Conservation (phyloP, 2,329 filamentous ascomycete species). For the Fusarium avenaceum region DNA sequence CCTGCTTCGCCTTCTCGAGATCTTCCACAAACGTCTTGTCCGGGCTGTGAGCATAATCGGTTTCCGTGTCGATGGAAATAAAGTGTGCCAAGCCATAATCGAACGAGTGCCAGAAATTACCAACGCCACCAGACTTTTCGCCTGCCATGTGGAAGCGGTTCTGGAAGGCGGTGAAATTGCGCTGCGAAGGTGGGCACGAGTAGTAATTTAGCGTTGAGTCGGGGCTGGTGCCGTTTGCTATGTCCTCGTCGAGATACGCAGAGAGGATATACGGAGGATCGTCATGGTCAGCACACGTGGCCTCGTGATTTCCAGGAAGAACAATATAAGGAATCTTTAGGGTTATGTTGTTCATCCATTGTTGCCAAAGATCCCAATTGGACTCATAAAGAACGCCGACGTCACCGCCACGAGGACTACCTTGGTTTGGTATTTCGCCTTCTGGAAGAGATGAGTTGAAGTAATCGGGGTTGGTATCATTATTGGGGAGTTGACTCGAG, state of each 20-base stretch:
- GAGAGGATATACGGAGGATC: not conserved
- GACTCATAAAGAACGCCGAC: not conserved
- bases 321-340: not conserved
- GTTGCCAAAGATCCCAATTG: conserved; percentile 21
- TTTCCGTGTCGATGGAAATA: conserved; percentile 12
- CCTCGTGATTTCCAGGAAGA: not conserved
- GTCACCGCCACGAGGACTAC: conserved; percentile 5
- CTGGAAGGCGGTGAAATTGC: conserved; percentile 15
- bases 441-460: not conserved
- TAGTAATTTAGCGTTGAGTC: not conserved
- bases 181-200: conserved; percentile 4
- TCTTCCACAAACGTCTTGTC: conserved; percentile 1
- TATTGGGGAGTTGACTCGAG: not conserved
- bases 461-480: not conserved
- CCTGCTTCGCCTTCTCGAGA: not conserved
- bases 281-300: conserved; percentile 1
- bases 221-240: not conserved
- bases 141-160: not conserved
- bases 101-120: conserved; percentile 10
- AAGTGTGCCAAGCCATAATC: conserved; percentile 9
- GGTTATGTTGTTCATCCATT: conserved; percentile 3
- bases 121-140: fast-evolving
- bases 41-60: not conserved
- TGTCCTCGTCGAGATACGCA: conserved; percentile 1
- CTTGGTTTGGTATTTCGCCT: not conserved